Base-by-base conservation (phyloP, 495 filamentous ascomycete genomes). In the Penicillium longicatenatum region DNA sequence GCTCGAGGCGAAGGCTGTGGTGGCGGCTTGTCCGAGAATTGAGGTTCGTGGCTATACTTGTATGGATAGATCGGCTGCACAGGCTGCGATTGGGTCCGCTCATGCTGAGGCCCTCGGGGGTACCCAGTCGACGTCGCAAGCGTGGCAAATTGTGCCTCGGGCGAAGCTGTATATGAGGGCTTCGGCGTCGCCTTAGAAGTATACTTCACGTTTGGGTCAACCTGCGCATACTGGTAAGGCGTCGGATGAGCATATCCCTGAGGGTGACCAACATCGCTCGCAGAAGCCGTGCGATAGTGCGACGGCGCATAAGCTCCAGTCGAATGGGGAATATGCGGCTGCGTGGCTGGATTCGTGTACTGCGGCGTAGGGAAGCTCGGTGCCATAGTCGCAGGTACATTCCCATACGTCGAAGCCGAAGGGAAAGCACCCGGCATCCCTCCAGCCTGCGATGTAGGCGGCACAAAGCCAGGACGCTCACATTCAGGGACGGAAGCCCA, bases 141-240 rank as follows among this genome's bases (percentile, higher is more conserved):
- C 31, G 63, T 63, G 4, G 47, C 37, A 45, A 64, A 71, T 54
- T 61, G 60, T 45, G 67, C 67, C 41, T 56, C 58, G 41, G 56
- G 58, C 43, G 59, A 60, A 26, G 59, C 68, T 11, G 66, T 60
- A 51, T 72, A 64, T 14, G 66, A 41, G 16, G 61, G 58, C 20
- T 64, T 66, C 4, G 68, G 55, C 16, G 66, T 58, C 37, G 59
- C 54, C 60, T 79, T 80, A 30, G 77, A 77, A 9, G 73, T 63
- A 58, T 81, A 80, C 42, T 70, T 72, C 46, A 78, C 60, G 41
- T 73, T 78, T 2, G 72, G 73, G 50, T 80, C 75, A 31, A 78
- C 55, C 22, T 77, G 68, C 4, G 76, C 75, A 64, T 79, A 79
- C 53, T 79, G 75, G 31, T 67, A 79, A 31, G 63, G 61, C 20